Evolutionary conservation across 345 rosid species (phyloP), one percentile per base, ranked within the genome.

Genomic region (Rubroshorea leprosula): DNA sequence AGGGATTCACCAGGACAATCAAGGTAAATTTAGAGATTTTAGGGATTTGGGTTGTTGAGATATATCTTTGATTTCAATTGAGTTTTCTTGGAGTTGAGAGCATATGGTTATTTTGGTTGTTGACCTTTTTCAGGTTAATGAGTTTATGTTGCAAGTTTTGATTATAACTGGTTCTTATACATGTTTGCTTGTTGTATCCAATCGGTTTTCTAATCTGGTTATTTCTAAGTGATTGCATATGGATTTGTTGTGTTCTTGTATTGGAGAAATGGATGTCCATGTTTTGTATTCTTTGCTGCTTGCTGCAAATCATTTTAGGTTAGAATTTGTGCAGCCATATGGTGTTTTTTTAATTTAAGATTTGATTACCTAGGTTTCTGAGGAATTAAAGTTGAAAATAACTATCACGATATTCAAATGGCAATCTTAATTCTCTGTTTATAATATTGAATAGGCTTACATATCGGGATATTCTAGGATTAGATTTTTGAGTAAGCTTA

Each of bases 1-100:
- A 72, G 55, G 72, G 68, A 64, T 13, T 61, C 61, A 69, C 29
- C 55, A 70, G 74, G 70, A 68, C 75, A 54, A 19, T 69, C 62
- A 76, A 74, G 85, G 94, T 76, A 38, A 22, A 13, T 6, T 6
- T 35, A 1, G 41, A 35, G n/a, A 35, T 18, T 66, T 25, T 62
- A 68, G 5, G 46, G 64, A 51, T 65, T 41, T 50, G 53, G 56
- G 60, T 44, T 20, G 24, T 22, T 26, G 44, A 46, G 27, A n/a
- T 19, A n/a, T n/a, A n/a, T n/a, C n/a, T n/a, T 4, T 51, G 43
- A 11, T 54, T 26, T 51, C 24, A 2, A 39, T 57, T 54, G 46
- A 20, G 12, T n/a, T n/a, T n/a, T n/a, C n/a, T n/a, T n/a, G n/a
- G n/a, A n/a, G n/a, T n/a, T n/a, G n/a, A n/a, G n/a, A n/a, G n/a